Base-by-base conservation (phyloP, 2,329 filamentous ascomycete genomes). In the Paraphaeosphaeria sporulosa region DNA sequence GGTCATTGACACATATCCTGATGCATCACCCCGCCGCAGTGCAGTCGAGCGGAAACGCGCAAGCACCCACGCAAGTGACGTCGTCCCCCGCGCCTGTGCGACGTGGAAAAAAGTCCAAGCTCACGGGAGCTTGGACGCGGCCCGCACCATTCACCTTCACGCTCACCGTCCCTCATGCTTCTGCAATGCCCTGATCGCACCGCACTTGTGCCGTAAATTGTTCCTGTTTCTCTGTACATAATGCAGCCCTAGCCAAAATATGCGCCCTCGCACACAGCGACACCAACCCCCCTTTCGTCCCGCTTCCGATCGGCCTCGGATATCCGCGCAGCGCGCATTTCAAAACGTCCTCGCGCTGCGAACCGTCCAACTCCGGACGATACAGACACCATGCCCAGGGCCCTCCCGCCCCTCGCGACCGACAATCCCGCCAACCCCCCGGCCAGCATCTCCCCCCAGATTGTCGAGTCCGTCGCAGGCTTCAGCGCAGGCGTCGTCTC, bases 381-480 rank as follows among this genome's bases (percentile, higher is more conserved):
- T 60, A 70, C 68, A 58, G 30, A 36, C 60, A 70, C 68, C 59
- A 84, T 84, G 82, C 80, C 82, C 71, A 80, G 81, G 71, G 81
- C 82, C 64, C 78, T 82, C 61, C 81, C 81, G 50, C 80, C 82
- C 50, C 76, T 83, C 72, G 81, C 82, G 66, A 32, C 4, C 30
- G 30, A 32, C 4, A 75, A 75, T 65, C 74, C 73, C 42, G 73
- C 75, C 52, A 70, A 77, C 58, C 71, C 73, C 32, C 56, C 5
- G 7, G 17, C 61, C 43, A 58, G 84, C 78, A 60, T 78, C 30
- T 73, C 86, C 77, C 88, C 91, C 79, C 92, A 91, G 70, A 79
- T 91, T 74, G 87, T 97, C 79, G 95, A 98, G 85, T 90, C 90
- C 73, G 84, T 94, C 76, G 93, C 95, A 63, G 95, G 95, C 70